Evolutionary conservation across 177 flowering plant species (phyloP).

Genomic region (Vitis hybrid): DNA sequence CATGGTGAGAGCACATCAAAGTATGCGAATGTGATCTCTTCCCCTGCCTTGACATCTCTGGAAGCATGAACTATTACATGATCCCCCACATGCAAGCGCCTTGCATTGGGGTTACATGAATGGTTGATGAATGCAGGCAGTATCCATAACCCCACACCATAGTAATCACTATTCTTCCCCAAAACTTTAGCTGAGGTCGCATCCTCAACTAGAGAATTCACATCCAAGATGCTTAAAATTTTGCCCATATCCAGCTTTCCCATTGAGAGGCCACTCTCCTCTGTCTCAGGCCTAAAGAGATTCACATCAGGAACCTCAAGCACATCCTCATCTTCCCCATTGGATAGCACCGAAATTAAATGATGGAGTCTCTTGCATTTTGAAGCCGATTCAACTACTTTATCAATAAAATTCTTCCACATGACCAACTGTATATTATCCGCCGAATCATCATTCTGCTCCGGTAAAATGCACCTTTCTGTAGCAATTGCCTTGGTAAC

Average conservation of each 20-base stretch:
- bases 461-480: slow-evolving; percentile 71
- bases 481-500: slow-evolving; percentile 74
- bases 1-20: slow-evolving; percentile 63
- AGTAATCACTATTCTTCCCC: slow-evolving; percentile 62
- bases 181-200: slow-evolving; percentile 59
- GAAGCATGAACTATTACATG: slow-evolving; percentile 65
- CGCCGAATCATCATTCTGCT: slow-evolving; percentile 29
- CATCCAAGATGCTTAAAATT: slow-evolving; percentile 71
- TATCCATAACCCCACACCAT: slow-evolving; percentile 83
- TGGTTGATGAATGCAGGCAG: slow-evolving; percentile 85
- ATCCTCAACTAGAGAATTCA: slow-evolving; percentile 76
- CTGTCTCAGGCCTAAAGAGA: slow-evolving; percentile 60
- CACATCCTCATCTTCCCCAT: slow-evolving; percentile 60
- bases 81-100: slow-evolving; percentile 81
- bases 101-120: slow-evolving; percentile 76
- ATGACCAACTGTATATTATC: slow-evolving; percentile 63
- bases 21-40: slow-evolving; percentile 84
- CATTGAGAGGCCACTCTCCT: not conserved
- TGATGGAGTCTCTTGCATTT: slow-evolving; percentile 41
- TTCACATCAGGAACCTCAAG: slow-evolving; percentile 66
- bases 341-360: slow-evolving; percentile 42
- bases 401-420: slow-evolving; percentile 86
- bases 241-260: slow-evolving; percentile 34
- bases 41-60: slow-evolving; percentile 80
- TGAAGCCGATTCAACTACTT: slow-evolving; percentile 39